A percentile compares a stretch with the other conserved stretches of the same genome.
Conservation (phyloP, 192 early-diverging fungal genomes). For the Phycomyces blakesleeanus region DNA sequence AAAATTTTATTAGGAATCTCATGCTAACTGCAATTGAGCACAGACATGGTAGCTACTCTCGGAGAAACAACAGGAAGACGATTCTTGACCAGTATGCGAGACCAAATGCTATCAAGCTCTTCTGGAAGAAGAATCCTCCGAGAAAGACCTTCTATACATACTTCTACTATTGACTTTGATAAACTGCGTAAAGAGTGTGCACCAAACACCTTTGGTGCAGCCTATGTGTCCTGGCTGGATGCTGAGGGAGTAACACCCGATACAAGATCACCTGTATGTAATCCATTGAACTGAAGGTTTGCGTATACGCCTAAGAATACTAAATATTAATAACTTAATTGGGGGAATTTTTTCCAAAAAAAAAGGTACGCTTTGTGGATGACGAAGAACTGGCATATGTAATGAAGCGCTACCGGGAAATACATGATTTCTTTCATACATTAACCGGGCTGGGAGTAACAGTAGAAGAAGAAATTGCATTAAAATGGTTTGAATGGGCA, state of each 20-base stretch:
- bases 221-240: conserved; percentile 83
- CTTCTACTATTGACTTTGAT: conserved; percentile 63
- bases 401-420: conserved; percentile 89
- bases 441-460: conserved; percentile 76
- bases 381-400: conserved; percentile 92
- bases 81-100: conserved; percentile 65
- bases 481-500: conserved; percentile 93
- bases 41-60: conserved; percentile 84
- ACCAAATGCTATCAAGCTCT: conserved; percentile 71
- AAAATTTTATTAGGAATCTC: not conserved
- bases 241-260: conserved; percentile 77
- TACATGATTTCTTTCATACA: conserved; percentile 93
- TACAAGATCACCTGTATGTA: conserved; percentile 64
- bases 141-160: conserved; percentile 75
- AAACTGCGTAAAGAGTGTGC: conserved; percentile 55
- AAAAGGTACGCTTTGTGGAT: conserved; percentile 80
- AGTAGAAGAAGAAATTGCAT: conserved; percentile 86
- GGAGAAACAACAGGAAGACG: conserved; percentile 85
- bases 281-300: not conserved
- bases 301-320: not conserved
- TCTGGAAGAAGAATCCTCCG: conserved; percentile 80
- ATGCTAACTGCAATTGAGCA: not conserved
- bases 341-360: not conserved
- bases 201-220: conserved; percentile 76
- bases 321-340: too few species aligned